Evolutionary conservation across 306 rosid genomes (phyloP).

Genomic region (Prunus fruticosa): DNA sequence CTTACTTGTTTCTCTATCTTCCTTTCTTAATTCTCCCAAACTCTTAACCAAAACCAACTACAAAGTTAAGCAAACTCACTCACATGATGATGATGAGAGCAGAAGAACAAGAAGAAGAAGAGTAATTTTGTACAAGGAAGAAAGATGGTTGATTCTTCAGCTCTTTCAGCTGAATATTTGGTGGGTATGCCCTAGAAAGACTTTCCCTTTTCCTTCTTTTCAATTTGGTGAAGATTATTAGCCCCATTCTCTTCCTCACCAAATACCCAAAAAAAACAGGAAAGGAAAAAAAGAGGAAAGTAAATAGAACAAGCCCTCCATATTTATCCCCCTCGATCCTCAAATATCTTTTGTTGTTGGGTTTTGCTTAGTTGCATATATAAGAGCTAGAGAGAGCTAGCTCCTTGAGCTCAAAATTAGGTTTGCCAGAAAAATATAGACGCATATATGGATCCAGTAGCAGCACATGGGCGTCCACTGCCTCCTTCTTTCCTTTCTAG

Average conservation of each 20-base stretch:
- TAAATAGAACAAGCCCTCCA: neutral
- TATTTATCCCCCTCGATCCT: neutral
- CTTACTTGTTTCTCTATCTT: constrained; percentile 18
- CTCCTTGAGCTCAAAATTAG: neutral
- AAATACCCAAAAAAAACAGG: neutral
- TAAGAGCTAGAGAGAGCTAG: too few species aligned
- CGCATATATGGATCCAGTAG: constrained; percentile 60
- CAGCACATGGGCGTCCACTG: constrained; percentile 81
- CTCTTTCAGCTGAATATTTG: constrained; percentile 40
- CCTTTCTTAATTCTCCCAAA: constrained; percentile 40
- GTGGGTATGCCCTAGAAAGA: constrained; percentile 12
- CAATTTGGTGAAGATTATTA: constrained; percentile 25
- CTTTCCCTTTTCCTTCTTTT: neutral
- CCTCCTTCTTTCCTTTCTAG: constrained; percentile 82
- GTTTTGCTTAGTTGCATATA: neutral
- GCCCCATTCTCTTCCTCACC: constrained; percentile 1
- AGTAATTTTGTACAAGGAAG: neutral
- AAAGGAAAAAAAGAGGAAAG: neutral
- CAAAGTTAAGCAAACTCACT: neutral
- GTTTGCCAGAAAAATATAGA: neutral
- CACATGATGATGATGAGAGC: neutral
- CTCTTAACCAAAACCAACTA: constrained; percentile 35
- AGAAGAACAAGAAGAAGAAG: neutral
- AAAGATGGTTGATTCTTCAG: constrained; percentile 18
- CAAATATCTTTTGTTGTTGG: neutral